These are phyloP conservation scores for Apiotrichum mycotoxinovorans DNA, from an alignment of 1,284 basidiomycete species.

Conservation along the genomic window DNA sequence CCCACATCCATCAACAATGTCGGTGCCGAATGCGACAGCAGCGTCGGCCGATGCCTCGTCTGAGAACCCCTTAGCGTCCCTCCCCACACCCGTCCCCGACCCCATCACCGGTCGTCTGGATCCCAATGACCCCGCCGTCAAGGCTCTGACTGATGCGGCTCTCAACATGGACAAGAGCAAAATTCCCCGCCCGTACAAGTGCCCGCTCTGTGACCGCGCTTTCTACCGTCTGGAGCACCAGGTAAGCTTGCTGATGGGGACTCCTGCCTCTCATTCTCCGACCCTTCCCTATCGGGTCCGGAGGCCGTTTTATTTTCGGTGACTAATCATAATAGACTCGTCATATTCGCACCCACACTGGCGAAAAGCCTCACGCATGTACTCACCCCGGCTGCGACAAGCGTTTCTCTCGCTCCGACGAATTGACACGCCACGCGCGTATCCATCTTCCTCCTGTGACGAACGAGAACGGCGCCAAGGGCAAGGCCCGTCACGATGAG, in stretches of 20 bases:
- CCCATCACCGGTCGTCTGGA: constrained; percentile 51
- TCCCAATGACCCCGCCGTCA: constrained; percentile 51
- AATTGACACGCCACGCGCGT: constrained; percentile 90
- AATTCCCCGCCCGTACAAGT: constrained; percentile 83
- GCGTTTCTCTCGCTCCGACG: constrained; percentile 94
- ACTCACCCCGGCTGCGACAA: constrained; percentile 94
- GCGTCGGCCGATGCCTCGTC: constrained; percentile 12
- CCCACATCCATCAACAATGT: background rate
- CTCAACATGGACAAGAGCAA: constrained; percentile 54
- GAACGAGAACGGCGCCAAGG: constrained; percentile 31
- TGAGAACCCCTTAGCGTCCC: constrained; percentile 19
- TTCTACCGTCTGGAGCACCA: constrained; percentile 91
- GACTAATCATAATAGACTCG: constrained; percentile 64
- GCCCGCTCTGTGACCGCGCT: constrained; percentile 83
- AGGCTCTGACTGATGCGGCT: constrained; percentile 50
- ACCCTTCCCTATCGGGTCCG: background rate
- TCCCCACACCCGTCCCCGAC: constrained; percentile 40
- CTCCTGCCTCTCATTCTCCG: background rate
- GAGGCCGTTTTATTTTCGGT: constrained; percentile 1
- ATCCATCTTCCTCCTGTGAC: constrained; percentile 65
- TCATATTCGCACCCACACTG: constrained; percentile 96
- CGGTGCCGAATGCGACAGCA: constrained; percentile 11
- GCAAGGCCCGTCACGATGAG: constrained; percentile 32
- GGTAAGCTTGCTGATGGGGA: constrained; percentile 55
- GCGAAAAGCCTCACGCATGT: constrained; percentile 95